Evolutionary conservation across 805 yeast genomes (phyloP).

Genomic region (Saturnispora halmiae): DNA sequence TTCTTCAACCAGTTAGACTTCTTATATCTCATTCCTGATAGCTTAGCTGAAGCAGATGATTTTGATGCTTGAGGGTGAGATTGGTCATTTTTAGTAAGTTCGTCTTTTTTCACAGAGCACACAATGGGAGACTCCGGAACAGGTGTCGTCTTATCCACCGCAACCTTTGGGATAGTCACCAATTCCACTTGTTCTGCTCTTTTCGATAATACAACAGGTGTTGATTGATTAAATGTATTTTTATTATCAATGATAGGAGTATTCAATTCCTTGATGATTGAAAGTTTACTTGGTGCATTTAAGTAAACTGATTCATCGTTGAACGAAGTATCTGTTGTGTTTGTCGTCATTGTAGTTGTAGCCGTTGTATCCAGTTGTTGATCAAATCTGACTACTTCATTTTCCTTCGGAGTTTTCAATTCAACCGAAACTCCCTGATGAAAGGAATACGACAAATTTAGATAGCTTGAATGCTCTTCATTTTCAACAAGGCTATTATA

Average conservation of each 20-base stretch:
- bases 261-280: conserved; percentile 4
- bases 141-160: too few relatives aligned
- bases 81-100: not conserved
- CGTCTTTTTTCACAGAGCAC: too few relatives aligned
- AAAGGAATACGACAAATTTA: conserved; percentile 24
- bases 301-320: not conserved
- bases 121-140: too few relatives aligned
- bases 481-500: conserved; percentile 10
- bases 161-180: too few relatives aligned
- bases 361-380: not conserved
- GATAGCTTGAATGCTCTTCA: conserved; percentile 9
- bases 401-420: conserved; percentile 19
- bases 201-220: not conserved
- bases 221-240: not conserved
- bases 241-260: not conserved
- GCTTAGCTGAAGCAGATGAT: too few relatives aligned
- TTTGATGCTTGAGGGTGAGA: not conserved
- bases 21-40: not conserved
- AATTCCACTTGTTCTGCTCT: too few relatives aligned
- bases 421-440: conserved; percentile 28
- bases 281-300: conserved; percentile 1
- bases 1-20: conserved; percentile 1
- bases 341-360: too few relatives aligned
- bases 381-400: conserved; percentile 13
- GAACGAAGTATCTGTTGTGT: too few relatives aligned